Conservation (phyloP, 2,329 filamentous ascomycete genomes). For the Hypoxylon sp. region DNA sequence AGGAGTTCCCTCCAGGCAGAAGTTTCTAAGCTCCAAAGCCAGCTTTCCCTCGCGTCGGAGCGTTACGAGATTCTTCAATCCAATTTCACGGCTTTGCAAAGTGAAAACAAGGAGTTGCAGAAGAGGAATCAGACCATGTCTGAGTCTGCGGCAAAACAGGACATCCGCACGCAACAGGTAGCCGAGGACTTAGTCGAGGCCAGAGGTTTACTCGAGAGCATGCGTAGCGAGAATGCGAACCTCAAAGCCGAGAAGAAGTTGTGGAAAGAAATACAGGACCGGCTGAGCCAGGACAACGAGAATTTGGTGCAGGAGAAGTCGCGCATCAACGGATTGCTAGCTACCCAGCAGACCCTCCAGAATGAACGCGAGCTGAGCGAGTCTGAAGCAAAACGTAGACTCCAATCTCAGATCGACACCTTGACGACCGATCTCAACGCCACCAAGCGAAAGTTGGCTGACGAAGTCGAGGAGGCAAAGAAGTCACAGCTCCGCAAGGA, state of each 20-base stretch:
- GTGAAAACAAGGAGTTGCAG: constrained; percentile 85
- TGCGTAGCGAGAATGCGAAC: constrained; percentile 90
- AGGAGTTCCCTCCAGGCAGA: constrained; percentile 85
- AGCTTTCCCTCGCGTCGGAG: constrained; percentile 81
- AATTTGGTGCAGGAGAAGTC: constrained; percentile 82
- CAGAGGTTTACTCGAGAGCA: constrained; percentile 80
- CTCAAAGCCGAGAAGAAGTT: constrained; percentile 94
- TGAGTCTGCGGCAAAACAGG: constrained; percentile 87
- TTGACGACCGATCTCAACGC: constrained; percentile 81
- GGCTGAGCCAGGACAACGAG: constrained; percentile 89
- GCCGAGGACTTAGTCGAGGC: constrained; percentile 92
- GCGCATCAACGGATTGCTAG: constrained; percentile 81
- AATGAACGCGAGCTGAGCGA: constrained; percentile 91
- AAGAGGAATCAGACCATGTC: constrained; percentile 80
- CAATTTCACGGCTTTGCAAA: constrained; percentile 84
- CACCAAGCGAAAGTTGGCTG: constrained; percentile 82
- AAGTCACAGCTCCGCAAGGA: constrained; percentile 85
- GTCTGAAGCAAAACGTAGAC: constrained; percentile 78
- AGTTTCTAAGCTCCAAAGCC: constrained; percentile 79
- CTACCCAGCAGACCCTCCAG: constrained; percentile 84
- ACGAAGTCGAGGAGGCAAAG: constrained; percentile 84
- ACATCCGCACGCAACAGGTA: constrained; percentile 87
- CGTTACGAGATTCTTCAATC: constrained; percentile 88
- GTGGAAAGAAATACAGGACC: constrained; percentile 91
- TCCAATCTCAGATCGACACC: constrained; percentile 79